phyloP scores from a whole-genome alignment of 1,284 basidiomycete genomes.

The Exsudoporus floridanus region DNA sequence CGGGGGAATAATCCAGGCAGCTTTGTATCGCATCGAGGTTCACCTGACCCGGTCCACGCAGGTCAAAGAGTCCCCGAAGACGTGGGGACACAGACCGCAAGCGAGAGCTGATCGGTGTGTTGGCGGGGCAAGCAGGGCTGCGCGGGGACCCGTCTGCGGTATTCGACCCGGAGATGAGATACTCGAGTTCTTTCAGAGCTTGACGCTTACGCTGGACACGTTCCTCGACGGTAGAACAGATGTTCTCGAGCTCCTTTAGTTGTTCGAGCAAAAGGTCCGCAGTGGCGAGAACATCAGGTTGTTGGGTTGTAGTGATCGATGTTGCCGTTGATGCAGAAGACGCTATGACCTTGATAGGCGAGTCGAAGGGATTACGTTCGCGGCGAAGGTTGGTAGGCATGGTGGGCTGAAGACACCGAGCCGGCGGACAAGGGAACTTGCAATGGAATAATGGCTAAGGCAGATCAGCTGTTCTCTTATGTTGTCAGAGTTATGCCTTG shows the following conservation, averaged over 20 bases:
- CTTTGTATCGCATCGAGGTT: conserved; percentile 28
- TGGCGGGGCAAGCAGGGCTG: conserved; percentile 23
- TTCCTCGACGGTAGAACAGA: conserved; percentile 26
- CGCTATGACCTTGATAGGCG: conserved; percentile 15
- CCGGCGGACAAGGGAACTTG: background rate
- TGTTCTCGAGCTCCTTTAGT: conserved; percentile 24
- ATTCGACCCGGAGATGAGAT: conserved; percentile 21
- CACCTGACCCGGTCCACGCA: conserved; percentile 26
- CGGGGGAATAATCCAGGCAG: conserved; percentile 29
- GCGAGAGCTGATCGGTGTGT: conserved; percentile 25
- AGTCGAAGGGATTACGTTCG: conserved; percentile 21
- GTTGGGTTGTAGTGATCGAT: background rate
- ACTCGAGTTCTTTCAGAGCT: conserved; percentile 29
- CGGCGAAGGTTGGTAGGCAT: conserved; percentile 13
- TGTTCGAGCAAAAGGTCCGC: conserved; percentile 31
- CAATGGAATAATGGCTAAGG: background rate
- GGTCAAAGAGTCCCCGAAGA: conserved; percentile 34
- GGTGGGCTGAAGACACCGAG: background rate
- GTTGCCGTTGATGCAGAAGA: background rate
- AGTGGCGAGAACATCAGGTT: conserved; percentile 27
- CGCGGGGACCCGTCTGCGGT: conserved; percentile 15
- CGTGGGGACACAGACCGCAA: conserved; percentile 24
- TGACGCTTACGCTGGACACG: conserved; percentile 28
- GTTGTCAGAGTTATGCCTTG: conserved; percentile 1
- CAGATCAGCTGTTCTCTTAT: conserved; percentile 12